A percentile compares a stretch with the other conserved stretches of the same genome.
Evolutionary conservation across 2,329 filamentous ascomycete genomes (phyloP).

Genomic region (Nemania abortiva): DNA sequence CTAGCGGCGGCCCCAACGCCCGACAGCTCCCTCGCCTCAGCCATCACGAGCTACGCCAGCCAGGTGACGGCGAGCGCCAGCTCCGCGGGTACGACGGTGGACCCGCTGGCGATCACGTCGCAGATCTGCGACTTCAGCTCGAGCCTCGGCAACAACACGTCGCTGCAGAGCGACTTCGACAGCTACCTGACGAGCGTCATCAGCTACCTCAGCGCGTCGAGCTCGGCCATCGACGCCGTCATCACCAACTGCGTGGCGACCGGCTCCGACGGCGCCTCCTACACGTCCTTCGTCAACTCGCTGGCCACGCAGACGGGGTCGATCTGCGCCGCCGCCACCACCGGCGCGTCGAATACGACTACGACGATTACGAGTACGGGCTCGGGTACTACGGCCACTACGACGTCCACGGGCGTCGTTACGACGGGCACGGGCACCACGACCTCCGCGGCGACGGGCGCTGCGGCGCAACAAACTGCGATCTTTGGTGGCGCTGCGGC

Average conservation of each 20-base stretch:
- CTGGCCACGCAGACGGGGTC: conserved; percentile 33
- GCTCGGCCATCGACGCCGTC: conserved; percentile 37
- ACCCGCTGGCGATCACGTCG: conserved; percentile 29
- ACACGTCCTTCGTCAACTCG: conserved; percentile 32
- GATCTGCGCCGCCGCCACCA: conserved; percentile 22
- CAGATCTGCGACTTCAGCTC: conserved; percentile 39
- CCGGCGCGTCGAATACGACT: not conserved
- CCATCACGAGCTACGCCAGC: conserved; percentile 37
- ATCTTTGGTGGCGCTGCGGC: conserved; percentile 25
- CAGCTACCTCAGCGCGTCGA: conserved; percentile 34
- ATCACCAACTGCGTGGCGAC: conserved; percentile 33
- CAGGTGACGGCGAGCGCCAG: not conserved
- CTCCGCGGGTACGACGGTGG: not conserved
- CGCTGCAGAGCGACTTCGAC: conserved; percentile 37
- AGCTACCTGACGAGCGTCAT: conserved; percentile 36
- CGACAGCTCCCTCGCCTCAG: conserved; percentile 24
- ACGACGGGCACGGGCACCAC: not conserved
- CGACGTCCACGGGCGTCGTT: conserved; percentile 11
- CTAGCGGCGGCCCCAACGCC: conserved; percentile 29
- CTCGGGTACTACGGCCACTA: not conserved
- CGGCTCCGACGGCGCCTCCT: conserved; percentile 17
- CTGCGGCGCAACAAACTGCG: conserved; percentile 28
- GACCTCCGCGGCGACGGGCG: not conserved
- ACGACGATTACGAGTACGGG: not conserved
- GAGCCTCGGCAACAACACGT: conserved; percentile 26